Conservation (phyloP, 192 early-diverging fungal genomes). For the Kappamyces sp. region DNA sequence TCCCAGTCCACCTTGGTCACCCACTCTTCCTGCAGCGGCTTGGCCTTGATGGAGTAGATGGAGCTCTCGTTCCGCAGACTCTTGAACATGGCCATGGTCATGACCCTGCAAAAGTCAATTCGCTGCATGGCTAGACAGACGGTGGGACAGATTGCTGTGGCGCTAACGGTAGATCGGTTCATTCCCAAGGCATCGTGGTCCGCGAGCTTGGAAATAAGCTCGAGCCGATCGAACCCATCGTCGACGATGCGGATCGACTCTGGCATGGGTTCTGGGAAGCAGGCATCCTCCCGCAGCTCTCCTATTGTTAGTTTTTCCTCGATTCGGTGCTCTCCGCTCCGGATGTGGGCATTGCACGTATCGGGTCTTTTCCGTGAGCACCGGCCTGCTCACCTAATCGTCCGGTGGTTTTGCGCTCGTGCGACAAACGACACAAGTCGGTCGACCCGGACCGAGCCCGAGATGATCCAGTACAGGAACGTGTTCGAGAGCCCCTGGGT, state of each 20-base stretch:
- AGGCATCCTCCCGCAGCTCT: neutral
- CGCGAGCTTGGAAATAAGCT: slow-evolving; percentile 8
- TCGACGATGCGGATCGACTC: neutral
- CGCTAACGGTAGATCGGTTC: slow-evolving; percentile 4
- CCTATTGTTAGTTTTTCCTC: neutral
- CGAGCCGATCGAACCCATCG: neutral
- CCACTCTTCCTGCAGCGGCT: neutral
- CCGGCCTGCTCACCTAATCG: neutral
- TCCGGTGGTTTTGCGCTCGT: neutral
- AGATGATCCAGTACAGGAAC: neutral
- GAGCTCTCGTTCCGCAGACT: neutral
- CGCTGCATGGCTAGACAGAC: slow-evolving; percentile 3
- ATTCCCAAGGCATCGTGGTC: slow-evolving; percentile 4
- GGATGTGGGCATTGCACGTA: neutral
- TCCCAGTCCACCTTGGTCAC: no score
- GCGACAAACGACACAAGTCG: neutral
- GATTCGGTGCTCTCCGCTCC: neutral
- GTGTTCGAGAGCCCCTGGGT: slow-evolving; percentile 8
- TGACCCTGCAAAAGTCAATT: slow-evolving; percentile 6
- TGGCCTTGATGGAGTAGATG: slow-evolving; percentile 4
- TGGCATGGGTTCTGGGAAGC: slow-evolving; percentile 9
- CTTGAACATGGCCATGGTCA: slow-evolving; percentile 4
- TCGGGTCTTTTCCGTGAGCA: neutral
- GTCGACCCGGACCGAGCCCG: slow-evolving; percentile 4
- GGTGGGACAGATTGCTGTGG: neutral